Conservation (phyloP, 2,329 filamentous ascomycete species). For the Epichloe hybrida region DNA sequence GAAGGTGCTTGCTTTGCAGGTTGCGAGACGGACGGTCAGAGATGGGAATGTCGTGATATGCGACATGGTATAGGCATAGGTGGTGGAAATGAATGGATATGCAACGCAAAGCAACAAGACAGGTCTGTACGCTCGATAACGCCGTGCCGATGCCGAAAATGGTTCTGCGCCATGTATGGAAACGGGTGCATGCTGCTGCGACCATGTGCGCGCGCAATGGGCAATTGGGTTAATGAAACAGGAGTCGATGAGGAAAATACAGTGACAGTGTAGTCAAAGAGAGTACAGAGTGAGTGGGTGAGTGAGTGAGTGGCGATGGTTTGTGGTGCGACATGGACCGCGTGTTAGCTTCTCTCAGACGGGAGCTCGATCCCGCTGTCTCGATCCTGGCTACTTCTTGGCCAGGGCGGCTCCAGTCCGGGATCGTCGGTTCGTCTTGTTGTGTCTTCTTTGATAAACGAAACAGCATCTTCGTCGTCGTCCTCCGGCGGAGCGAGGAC, state of each 20-base stretch:
- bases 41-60: no score
- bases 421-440: constrained; percentile 12
- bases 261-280: not conserved
- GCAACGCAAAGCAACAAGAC: not conserved
- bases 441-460: constrained; percentile 9
- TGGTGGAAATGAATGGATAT: not conserved
- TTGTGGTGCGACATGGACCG: not conserved
- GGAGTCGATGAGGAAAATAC: not conserved
- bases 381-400: constrained; percentile 31
- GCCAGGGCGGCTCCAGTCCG: constrained; percentile 17
- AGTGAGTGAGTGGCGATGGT: constrained; percentile 1
- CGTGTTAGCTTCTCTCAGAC: constrained; percentile 22
- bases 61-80: not conserved
- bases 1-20: no score
- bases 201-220: constrained; percentile 2
- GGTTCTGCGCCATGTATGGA: not conserved
- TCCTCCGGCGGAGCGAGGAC: constrained; percentile 60
- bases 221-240: not conserved
- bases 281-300: not conserved
- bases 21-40: no score
- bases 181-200: constrained; percentile 1
- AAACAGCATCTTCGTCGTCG: constrained; percentile 24
- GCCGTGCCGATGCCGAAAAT: not conserved
- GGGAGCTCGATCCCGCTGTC: constrained; percentile 40
- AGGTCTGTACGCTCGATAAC: not conserved